Evolutionary conservation across 176 grass and related monocot species (phyloP).

Genomic region (bread wheat (Triticum aestivum)): IWGSC_CS_RefSeq_v2.1 NC_057796.1:439922917-439923416

Average conservation of each 20-base stretch:
- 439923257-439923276: conserved; percentile 80
- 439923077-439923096: conserved; percentile 86
- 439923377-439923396: background rate
- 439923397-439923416: conserved; percentile 4
- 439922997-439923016: conserved; percentile 61
- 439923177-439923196: background rate
- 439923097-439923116: conserved; percentile 16
- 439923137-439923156: background rate
- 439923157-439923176: conserved; percentile 1
- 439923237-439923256: conserved; percentile 61
- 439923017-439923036: conserved; percentile 64
- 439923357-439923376: background rate
- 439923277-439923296: conserved; percentile 70
- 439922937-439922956: conserved; percentile 31
- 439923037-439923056: conserved; percentile 75
- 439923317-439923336: conserved; percentile 26
- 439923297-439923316: conserved; percentile 66
- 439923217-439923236: conserved; percentile 9
- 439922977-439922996: conserved; percentile 82
- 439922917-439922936: conserved; percentile 26
- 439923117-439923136: background rate
- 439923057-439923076: conserved; percentile 87
- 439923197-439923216: background rate
- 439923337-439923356: background rate
- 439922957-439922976: conserved; percentile 56